Conservation (phyloP, 2,329 filamentous ascomycete species). For the Verticillium nonalfalfae region DNA sequence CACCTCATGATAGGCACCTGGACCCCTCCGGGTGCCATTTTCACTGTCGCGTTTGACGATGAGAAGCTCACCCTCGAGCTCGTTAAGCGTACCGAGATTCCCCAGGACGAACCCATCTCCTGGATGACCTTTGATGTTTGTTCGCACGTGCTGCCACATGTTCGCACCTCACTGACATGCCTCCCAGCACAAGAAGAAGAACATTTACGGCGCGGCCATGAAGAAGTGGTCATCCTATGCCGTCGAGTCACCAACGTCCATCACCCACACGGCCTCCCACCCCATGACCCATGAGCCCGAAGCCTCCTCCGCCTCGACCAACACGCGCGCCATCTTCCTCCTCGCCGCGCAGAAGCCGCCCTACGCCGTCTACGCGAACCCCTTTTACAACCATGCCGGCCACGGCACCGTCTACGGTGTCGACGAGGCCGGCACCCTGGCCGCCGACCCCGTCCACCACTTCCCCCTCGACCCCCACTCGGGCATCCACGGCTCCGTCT, state of each 20-base stretch:
- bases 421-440: conserved; percentile 48
- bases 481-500: conserved; percentile 78
- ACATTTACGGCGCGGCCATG: conserved; percentile 85
- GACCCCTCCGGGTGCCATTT: conserved; percentile 85
- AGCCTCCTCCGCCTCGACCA: conserved; percentile 63
- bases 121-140: conserved; percentile 89
- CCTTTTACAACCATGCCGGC: conserved; percentile 82
- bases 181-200: conserved; percentile 67
- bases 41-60: conserved; percentile 83
- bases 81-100: conserved; percentile 75
- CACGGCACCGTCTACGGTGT: conserved; percentile 72
- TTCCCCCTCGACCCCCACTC: conserved; percentile 64
- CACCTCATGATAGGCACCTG: conserved; percentile 91
- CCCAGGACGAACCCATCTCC: conserved; percentile 79
- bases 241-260: conserved; percentile 69
- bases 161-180: neutral
- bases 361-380: conserved; percentile 81
- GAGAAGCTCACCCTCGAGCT: conserved; percentile 67
- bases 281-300: conserved; percentile 67
- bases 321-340: conserved; percentile 85
- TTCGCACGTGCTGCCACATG: neutral
- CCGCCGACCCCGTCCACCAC: conserved; percentile 58
- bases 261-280: conserved; percentile 68
- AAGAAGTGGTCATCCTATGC: conserved; percentile 87
- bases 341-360: conserved; percentile 72